Evolutionary conservation across 345 rosid genomes (phyloP).

Genomic region (Clarkia xantiana): DNA sequence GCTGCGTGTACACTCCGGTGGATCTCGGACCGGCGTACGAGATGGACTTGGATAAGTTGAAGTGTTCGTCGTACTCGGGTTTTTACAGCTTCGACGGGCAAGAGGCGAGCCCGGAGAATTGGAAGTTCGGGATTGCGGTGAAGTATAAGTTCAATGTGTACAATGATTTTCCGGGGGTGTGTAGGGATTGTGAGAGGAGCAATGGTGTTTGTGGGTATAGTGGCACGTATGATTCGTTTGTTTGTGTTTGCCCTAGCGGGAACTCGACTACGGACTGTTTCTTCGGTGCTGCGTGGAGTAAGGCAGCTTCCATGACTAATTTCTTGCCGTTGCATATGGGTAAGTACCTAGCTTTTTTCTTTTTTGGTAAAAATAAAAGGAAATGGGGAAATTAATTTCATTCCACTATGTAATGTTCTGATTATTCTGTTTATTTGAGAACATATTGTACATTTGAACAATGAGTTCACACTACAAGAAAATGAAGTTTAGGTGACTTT

Average conservation of each 20-base stretch:
- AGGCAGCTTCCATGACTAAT: conserved; percentile 1
- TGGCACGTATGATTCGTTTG: conserved; percentile 34
- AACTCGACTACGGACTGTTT: conserved; percentile 54
- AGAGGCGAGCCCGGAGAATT: conserved; percentile 59
- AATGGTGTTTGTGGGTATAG: conserved; percentile 66
- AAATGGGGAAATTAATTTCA: no score
- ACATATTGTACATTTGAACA: no score
- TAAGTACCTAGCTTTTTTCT: not conserved
- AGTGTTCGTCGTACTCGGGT: conserved; percentile 60
- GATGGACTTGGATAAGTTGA: conserved; percentile 53
- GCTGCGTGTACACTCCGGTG: conserved; percentile 80
- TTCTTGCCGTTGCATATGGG: not conserved
- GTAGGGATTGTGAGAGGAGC: conserved; percentile 61
- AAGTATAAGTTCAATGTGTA: conserved; percentile 72
- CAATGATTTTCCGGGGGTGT: conserved; percentile 50
- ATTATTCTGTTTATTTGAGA: no score
- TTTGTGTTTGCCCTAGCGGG: conserved; percentile 64
- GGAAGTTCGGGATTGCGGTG: conserved; percentile 79
- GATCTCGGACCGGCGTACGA: conserved; percentile 83
- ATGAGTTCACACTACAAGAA: no score
- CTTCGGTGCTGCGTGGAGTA: conserved; percentile 30
- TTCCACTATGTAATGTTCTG: no score
- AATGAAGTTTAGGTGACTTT: no score
- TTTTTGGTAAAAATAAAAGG: no score
- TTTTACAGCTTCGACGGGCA: conserved; percentile 71